Base-by-base conservation (phyloP, 208 protist genomes). In the Trypanosoma vivax region DNA sequence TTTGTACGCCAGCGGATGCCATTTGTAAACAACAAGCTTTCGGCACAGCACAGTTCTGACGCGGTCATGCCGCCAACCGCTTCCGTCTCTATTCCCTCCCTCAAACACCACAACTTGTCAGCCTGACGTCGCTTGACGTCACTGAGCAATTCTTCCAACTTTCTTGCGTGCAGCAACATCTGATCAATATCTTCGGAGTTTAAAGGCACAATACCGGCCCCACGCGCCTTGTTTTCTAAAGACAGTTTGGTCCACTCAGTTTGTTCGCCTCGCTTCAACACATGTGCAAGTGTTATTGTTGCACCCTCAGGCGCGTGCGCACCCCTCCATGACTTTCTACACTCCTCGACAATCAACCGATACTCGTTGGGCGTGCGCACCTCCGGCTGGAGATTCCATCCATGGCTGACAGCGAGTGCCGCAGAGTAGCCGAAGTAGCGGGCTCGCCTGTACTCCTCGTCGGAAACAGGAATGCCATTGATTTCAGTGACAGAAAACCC, bases 361-460 rank as follows among this genome's bases (percentile, higher is more conserved):
- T 83, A 88, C 19, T 73, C 73, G 10, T 63, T 59, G 19, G 35
- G 30, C 16, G 65, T 60, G 16, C 75, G 65, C 0, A 72, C 60
- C 18, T 61, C 50, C 37, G 75, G 42, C 47, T 88, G 76, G 31
- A 85, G 52, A 27, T 81, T 59, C 83, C 86, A 90, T 10, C 82
- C 86, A 57, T 80, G 83, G 41, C 82, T 90, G 7, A 90, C 75
- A 7, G 82, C 82, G 7, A 94, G 50, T 2, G 82, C 82, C 0
- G 77, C 76, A 24, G 63, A 38, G 35, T 67, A 47, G 11, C 71
- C 73, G 28, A 77, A 40, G 3, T 41, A 13, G 2, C 68, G 51
- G 13, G 82, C 83, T 2, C 71, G 28, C 9, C 71, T 60, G 6
- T 70, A 62, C 51, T 94, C 82, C 21, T 78, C 70, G 4, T 33